phyloP scores from a whole-genome alignment of 768 basidiomycete species.

The Lepiota subincarnata region DNA sequence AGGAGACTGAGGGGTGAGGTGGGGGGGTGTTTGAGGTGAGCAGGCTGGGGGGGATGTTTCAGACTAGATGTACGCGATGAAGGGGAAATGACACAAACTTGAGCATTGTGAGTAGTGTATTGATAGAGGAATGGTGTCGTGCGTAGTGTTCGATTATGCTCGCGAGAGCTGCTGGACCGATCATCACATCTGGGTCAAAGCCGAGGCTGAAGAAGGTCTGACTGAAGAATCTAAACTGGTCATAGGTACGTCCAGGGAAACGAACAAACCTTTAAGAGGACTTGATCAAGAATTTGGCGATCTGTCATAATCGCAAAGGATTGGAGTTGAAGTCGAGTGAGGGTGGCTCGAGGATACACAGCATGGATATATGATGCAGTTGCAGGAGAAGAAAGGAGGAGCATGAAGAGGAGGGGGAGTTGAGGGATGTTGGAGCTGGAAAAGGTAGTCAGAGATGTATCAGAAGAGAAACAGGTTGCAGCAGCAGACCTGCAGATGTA shows the following conservation, averaged over 20 bases:
- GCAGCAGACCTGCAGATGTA: slow-evolving; percentile 60
- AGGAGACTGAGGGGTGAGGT: slow-evolving; percentile 51
- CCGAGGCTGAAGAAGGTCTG: slow-evolving; percentile 54
- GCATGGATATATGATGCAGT: slow-evolving; percentile 54
- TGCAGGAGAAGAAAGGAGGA: slow-evolving; percentile 54
- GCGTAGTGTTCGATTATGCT: slow-evolving; percentile 54
- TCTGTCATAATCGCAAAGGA: slow-evolving; percentile 49
- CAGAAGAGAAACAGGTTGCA: not conserved
- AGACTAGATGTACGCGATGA: not conserved
- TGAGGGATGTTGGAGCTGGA: slow-evolving; percentile 41
- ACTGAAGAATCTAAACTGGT: not conserved
- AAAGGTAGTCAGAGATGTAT: not conserved
- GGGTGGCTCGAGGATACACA: slow-evolving; percentile 56
- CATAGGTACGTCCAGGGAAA: not conserved
- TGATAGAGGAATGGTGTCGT: slow-evolving; percentile 54
- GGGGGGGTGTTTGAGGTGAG: slow-evolving; percentile 66
- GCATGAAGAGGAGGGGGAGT: slow-evolving; percentile 60
- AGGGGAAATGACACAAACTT: slow-evolving; percentile 35
- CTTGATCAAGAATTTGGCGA: slow-evolving; percentile 50
- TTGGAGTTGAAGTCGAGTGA: slow-evolving; percentile 54
- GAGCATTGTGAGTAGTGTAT: slow-evolving; percentile 51
- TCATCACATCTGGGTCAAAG: slow-evolving; percentile 56
- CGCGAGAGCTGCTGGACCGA: slow-evolving; percentile 55
- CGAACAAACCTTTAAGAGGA: slow-evolving; percentile 49
- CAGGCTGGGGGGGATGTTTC: slow-evolving; percentile 37